A percentile compares a stretch with the other conserved stretches of the same genome.
Conservation (phyloP, 2,329 filamentous ascomycete genomes). For the Ceratocystis diversiconidia region DNA sequence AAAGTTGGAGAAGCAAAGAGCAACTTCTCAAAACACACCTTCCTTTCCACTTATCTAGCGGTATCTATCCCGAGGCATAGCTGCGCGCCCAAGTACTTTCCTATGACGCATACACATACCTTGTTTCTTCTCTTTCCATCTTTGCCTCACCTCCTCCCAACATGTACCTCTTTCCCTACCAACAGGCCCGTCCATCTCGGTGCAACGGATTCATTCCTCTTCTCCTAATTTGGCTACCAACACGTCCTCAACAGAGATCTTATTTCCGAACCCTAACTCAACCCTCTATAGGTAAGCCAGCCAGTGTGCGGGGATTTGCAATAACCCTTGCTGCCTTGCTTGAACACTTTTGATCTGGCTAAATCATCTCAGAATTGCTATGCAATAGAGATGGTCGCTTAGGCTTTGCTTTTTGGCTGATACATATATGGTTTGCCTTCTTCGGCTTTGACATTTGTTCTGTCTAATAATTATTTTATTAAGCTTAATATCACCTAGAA, state of each 20-base stretch:
- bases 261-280: background rate
- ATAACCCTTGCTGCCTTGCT: background rate
- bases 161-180: background rate
- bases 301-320: background rate
- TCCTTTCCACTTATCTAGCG: background rate
- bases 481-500: background rate
- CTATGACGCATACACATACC: background rate
- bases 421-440: too few species aligned
- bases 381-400: background rate
- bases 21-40: background rate
- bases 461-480: background rate
- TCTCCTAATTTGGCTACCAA: constrained; percentile 1
- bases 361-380: background rate
- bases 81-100: background rate
- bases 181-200: background rate
- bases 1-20: background rate
- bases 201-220: background rate
- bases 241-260: background rate
- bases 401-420: too few species aligned
- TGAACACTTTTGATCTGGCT: background rate
- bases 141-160: background rate
- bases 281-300: background rate
- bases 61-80: background rate
- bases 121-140: background rate
- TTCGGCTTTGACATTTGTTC: too few species aligned